A percentile compares a stretch with the other conserved stretches of the same genome.
phyloP scores from a whole-genome alignment of 139 green algal species.

The Chara braunii region DNA sequence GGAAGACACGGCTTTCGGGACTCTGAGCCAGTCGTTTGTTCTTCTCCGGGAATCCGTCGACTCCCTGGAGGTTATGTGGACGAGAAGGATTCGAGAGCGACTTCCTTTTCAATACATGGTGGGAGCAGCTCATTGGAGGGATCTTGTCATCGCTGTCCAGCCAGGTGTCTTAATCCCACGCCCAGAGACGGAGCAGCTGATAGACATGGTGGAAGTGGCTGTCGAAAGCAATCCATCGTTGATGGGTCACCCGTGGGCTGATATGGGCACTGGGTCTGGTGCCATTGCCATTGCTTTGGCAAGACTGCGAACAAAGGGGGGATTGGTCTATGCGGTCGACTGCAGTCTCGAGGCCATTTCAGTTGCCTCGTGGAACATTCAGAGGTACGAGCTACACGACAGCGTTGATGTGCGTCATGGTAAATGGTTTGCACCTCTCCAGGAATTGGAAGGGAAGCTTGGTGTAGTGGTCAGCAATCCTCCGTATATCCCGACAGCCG shows the following conservation, averaged over 20 bases:
- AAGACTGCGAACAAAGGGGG: constrained; percentile 35
- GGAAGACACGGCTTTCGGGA: not conserved
- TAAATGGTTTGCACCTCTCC: constrained; percentile 64
- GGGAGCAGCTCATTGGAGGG: constrained; percentile 67
- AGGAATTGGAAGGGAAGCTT: constrained; percentile 35
- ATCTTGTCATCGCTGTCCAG: constrained; percentile 63
- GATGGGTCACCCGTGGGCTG: constrained; percentile 53
- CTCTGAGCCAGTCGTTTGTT: not conserved
- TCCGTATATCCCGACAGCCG: constrained; percentile 70
- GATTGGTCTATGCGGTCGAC: constrained; percentile 28
- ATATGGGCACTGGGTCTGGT: constrained; percentile 85
- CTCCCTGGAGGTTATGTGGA: constrained; percentile 31
- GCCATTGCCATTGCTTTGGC: constrained; percentile 72
- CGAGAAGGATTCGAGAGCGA: constrained; percentile 47
- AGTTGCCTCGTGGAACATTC: constrained; percentile 17
- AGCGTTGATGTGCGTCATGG: constrained; percentile 43
- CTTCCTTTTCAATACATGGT: constrained; percentile 86
- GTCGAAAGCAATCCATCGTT: not conserved
- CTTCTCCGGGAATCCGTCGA: constrained; percentile 15
- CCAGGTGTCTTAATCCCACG: constrained; percentile 80
- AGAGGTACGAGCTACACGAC: constrained; percentile 24
- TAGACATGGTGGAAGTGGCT: constrained; percentile 18
- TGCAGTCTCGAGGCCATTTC: constrained; percentile 10
- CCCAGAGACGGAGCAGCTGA: constrained; percentile 81
- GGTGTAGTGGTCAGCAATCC: constrained; percentile 85